Percentiles rank a stretch among this genome's conserved stretches.
Evolutionary conservation across 495 filamentous ascomycete genomes (phyloP).

Genomic region (Penicillium lagena): DNA sequence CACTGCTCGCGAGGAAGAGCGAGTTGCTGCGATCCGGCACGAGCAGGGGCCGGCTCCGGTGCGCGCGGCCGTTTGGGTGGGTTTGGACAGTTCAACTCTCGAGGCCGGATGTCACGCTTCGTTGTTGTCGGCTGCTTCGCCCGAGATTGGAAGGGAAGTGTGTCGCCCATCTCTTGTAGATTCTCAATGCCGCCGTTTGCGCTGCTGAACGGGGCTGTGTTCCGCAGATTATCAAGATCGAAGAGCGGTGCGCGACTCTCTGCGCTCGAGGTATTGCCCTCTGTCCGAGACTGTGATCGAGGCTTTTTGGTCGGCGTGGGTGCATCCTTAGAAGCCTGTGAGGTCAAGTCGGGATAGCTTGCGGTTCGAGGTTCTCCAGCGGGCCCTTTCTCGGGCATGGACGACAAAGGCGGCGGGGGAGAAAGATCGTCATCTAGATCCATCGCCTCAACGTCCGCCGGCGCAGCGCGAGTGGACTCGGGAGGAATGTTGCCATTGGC

Average conservation of each 20-base stretch:
- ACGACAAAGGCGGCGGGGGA: conserved; percentile 3
- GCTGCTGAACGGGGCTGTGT: conserved; percentile 58
- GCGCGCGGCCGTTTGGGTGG: conserved; percentile 52
- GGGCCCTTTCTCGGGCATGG: conserved; percentile 3
- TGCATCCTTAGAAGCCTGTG: conserved; percentile 8
- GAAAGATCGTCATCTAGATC: conserved; percentile 41
- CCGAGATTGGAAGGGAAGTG: conserved; percentile 67
- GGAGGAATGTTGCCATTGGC: conserved; percentile 11
- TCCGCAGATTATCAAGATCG: conserved; percentile 58
- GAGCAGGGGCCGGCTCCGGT: conserved; percentile 14
- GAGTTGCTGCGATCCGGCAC: conserved; percentile 16
- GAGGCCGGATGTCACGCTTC: conserved; percentile 21
- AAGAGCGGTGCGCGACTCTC: conserved; percentile 28
- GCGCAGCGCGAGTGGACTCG: conserved; percentile 4
- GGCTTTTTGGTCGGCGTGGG: conserved; percentile 14
- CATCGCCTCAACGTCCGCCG: conserved; percentile 35
- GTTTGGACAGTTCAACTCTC: conserved; percentile 50
- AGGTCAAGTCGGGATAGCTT: conserved; percentile 14
- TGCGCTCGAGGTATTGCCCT: conserved; percentile 38
- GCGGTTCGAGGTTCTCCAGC: background rate
- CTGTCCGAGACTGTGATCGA: conserved; percentile 18
- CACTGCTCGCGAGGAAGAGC: conserved; percentile 41
- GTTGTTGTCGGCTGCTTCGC: conserved; percentile 29
- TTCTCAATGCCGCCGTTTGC: conserved; percentile 52
- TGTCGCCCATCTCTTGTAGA: conserved; percentile 58